These are phyloP conservation scores for Populus hybrid DNA, from an alignment of 441 rosid species.

Conservation along the genomic window DNA sequence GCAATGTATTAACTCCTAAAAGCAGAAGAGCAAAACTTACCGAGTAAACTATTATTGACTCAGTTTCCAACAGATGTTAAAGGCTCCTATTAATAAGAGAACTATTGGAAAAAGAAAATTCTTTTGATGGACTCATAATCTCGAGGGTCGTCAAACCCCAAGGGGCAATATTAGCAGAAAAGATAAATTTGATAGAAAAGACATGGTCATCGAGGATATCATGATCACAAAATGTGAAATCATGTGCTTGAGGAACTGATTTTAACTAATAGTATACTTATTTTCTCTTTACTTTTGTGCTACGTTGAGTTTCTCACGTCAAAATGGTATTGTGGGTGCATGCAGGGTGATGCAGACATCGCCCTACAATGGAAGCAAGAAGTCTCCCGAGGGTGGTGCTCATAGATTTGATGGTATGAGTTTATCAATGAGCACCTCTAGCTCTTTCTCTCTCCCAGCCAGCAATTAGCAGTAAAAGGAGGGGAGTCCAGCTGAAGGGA, in stretches of 20 bases:
- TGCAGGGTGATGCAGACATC: constrained; percentile 53
- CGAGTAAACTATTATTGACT: no score
- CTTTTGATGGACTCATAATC: no score
- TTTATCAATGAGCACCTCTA: constrained; percentile 36
- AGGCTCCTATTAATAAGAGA: no score
- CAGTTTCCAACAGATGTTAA: no score
- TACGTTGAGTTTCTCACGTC: constrained; percentile 10
- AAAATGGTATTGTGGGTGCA: constrained; percentile 2
- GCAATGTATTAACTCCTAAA: no score
- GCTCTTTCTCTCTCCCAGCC: constrained; percentile 21
- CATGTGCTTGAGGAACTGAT: background rate
- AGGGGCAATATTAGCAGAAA: no score
- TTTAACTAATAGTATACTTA: background rate
- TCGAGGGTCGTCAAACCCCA: no score
- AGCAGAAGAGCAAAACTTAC: no score
- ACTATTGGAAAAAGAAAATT: no score
- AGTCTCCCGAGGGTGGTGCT: constrained; percentile 29
- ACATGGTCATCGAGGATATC: no score
- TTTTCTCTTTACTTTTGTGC: background rate
- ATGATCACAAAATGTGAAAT: no score
- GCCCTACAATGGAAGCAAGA: constrained; percentile 50
- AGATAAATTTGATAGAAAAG: background rate
- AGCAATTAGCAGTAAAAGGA: constrained; percentile 5
- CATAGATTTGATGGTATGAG: constrained; percentile 35
- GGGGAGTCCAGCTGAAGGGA: constrained; percentile 1